Evolutionary conservation across 352 stramenopile species (phyloP).

Genomic region (Pythium myriotylum): DNA sequence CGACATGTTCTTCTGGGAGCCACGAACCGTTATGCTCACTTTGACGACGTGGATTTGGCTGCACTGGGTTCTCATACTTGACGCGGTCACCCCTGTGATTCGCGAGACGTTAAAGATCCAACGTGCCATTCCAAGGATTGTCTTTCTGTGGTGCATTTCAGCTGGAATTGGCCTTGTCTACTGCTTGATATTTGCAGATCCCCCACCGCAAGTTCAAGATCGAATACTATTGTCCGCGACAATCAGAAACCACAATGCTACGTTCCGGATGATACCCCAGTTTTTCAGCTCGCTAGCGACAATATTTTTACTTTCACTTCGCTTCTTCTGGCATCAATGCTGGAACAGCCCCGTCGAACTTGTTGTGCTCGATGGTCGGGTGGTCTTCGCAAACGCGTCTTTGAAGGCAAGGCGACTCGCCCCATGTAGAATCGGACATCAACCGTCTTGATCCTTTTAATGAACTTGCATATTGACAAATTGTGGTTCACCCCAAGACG

Average conservation of each 20-base stretch:
- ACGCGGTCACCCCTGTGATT: slow-evolving; percentile 10
- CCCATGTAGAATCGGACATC: no score
- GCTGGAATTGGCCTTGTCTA: slow-evolving; percentile 5
- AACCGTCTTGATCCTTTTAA: no score
- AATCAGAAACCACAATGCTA: not conserved
- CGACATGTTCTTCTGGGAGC: slow-evolving; percentile 17
- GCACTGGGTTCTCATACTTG: slow-evolving; percentile 8
- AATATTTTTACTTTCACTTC: not conserved
- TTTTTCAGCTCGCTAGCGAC: slow-evolving; percentile 17
- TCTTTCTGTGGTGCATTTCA: not conserved
- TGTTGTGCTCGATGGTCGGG: slow-evolving; percentile 11
- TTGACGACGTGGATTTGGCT: slow-evolving; percentile 6
- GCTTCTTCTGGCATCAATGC: slow-evolving; percentile 10
- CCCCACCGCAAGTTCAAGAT: slow-evolving; percentile 1
- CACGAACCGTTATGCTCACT: not conserved
- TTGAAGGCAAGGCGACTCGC: no score
- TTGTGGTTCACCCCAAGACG: no score
- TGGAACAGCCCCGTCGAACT: not conserved
- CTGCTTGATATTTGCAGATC: slow-evolving; percentile 10
- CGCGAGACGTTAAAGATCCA: not conserved
- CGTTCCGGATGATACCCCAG: slow-evolving; percentile 4
- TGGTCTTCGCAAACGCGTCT: slow-evolving; percentile 1
- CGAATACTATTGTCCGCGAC: not conserved
- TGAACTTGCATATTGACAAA: no score
- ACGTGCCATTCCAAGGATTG: not conserved